Evolutionary conservation across 129 eudicot genomes (phyloP).

Genomic region (Erigeron canadensis): DNA sequence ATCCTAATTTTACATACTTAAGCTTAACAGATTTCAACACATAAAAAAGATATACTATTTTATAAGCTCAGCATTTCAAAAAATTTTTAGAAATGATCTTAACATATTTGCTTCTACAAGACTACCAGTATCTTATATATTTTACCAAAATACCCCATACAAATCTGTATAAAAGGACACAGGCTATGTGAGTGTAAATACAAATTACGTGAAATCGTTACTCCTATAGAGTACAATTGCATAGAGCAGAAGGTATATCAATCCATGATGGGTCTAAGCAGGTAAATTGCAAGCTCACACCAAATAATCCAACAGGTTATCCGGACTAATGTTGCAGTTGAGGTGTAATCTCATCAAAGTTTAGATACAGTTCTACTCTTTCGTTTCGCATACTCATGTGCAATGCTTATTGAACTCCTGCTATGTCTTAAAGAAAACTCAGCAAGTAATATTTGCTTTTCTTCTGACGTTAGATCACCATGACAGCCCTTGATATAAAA

Average conservation of each 20-base stretch:
- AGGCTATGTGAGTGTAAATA: no score
- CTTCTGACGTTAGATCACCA: slow-evolving; percentile 72
- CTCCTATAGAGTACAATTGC: no score
- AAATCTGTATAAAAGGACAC: no score
- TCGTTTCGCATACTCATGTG: slow-evolving; percentile 69
- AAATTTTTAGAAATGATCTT: no score
- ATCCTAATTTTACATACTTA: slow-evolving; percentile 82
- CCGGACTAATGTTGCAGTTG: background rate
- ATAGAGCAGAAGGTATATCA: background rate
- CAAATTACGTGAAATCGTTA: no score
- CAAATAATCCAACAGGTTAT: background rate
- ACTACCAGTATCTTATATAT: no score
- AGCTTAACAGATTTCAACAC: slow-evolving; percentile 73
- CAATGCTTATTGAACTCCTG: slow-evolving; percentile 61
- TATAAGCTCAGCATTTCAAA: no score
- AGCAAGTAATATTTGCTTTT: slow-evolving; percentile 81
- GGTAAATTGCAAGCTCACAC: background rate
- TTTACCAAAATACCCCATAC: no score
- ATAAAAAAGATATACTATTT: no score
- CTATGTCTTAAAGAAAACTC: slow-evolving; percentile 87
- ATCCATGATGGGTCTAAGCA: background rate
- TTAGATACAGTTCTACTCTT: slow-evolving; percentile 28
- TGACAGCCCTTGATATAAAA: slow-evolving; percentile 61
- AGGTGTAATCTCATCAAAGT: slow-evolving; percentile 10
- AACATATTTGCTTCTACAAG: no score